Evolutionary conservation across 768 basidiomycete genomes (phyloP), one percentile per base, ranked within the genome.

Genomic region (Boletales sp.): DNA sequence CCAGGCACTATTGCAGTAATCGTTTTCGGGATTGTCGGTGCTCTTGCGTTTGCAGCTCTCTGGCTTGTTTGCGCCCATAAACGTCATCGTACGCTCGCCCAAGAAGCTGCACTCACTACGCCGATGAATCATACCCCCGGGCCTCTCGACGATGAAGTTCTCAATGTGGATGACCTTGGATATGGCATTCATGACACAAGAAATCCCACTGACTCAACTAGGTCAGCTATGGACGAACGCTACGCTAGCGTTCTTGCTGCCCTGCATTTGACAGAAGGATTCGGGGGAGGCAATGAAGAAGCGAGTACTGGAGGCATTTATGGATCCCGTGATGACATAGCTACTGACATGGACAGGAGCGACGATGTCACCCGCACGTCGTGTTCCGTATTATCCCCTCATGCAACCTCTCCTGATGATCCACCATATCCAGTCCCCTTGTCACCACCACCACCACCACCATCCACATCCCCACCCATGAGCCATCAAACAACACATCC

Each of bases 21-120:
- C 12, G 54, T 58, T 2, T 51, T 67, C 13, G 67, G 67, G 18
- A 45, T 65, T 14, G 41, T 57, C 5, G 66, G 65, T 24, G 53
- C 59, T 4, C 15, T 65, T 43, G 61, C 61, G 13, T 67, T 68
- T 37, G 52, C 59, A 3, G 47, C 38, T 34, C 53, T 67, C 4
- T 69, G 65, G 67, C 56, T 69, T 15, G 63, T 65, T 35, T 67
- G 66, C n/a, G 65, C 67, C 37, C 61, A 63, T 24, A 59, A 61
- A 45, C 65, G 67, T 24, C 63, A 59, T 50, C 68, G 59, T 27
- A 43, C 49, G 27, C 50, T 67, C 18, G 40, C 43, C 35, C 59
- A 40, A 24, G 65, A 65, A 18, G 48, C 61, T 37, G 50, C 50
- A 6, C 29, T 54, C 19, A 18, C 55, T n/a, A 38, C 30, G 2